phyloP scores from a whole-genome alignment of 176 grass and related monocot genomes.

The Cocos nucifera region DNA sequence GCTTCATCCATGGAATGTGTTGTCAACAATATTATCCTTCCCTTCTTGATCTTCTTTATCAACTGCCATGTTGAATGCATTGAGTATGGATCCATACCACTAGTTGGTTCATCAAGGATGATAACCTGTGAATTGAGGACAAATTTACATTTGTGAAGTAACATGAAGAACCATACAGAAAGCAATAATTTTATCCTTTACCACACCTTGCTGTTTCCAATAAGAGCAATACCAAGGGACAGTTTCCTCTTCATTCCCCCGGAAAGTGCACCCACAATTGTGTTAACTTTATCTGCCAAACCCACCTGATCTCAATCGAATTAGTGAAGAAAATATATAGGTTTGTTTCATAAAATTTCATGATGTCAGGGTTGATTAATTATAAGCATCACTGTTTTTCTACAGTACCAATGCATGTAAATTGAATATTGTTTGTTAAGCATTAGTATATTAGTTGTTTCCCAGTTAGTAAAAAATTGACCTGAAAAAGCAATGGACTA shows the following conservation, averaged over 20 bases:
- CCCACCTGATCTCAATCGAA: conserved; percentile 21
- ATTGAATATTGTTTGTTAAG: no score
- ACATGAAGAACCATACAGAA: conserved; percentile 1
- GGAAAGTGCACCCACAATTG: conserved; percentile 36
- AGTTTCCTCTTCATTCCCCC: conserved; percentile 51
- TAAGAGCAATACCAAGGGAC: conserved; percentile 44
- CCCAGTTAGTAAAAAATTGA: no score
- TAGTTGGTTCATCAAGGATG: conserved; percentile 50
- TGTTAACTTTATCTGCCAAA: conserved; percentile 34
- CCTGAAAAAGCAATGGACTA: no score
- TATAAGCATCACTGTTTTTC: no score
- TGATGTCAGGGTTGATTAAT: no score
- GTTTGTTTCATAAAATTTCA: no score
- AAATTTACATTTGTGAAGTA: conserved; percentile 6
- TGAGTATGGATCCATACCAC: conserved; percentile 53
- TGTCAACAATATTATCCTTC: conserved; percentile 41
- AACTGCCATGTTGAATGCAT: conserved; percentile 47
- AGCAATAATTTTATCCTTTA: conserved; percentile 1
- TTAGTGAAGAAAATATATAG: not conserved
- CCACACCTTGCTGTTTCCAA: conserved; percentile 47
- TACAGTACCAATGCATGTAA: no score
- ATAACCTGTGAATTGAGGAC: conserved; percentile 19
- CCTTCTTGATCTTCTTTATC: conserved; percentile 46
- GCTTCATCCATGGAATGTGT: conserved; percentile 52
- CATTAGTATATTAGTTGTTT: no score